Conservation (phyloP, 225 moss, liverwort and hornwort genomes). For the Antitrichia curtipendula region DNA sequence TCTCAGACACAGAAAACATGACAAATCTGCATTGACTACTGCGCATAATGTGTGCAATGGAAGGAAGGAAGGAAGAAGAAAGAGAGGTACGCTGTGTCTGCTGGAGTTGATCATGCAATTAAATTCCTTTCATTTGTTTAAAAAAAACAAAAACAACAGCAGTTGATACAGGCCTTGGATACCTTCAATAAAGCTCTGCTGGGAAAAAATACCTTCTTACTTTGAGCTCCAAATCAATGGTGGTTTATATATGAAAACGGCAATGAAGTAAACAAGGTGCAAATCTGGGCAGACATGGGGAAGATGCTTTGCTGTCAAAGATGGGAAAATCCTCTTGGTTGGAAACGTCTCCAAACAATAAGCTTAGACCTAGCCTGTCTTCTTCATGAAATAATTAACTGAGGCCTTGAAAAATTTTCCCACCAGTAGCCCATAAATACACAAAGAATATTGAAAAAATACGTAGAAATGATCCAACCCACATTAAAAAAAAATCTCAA, state of each 20-base stretch:
- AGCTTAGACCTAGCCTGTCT: not conserved
- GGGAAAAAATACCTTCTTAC: too few species aligned
- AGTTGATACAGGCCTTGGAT: too few species aligned
- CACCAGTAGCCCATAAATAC: not conserved
- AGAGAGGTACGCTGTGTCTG: too few species aligned
- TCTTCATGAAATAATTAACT: not conserved
- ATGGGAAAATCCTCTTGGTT: not conserved
- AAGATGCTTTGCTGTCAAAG: not conserved
- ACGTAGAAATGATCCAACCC: not conserved
- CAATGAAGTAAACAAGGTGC: not conserved
- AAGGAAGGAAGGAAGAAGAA: not conserved
- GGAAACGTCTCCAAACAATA: not conserved
- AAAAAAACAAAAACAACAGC: too few species aligned
- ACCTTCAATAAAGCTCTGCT: not conserved
- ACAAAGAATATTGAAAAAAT: not conserved
- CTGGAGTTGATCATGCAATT: too few species aligned
- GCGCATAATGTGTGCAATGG: not conserved
- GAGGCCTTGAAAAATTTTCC: not conserved
- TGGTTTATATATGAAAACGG: not conserved
- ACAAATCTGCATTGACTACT: not conserved
- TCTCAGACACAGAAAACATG: not conserved
- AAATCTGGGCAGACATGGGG: not conserved
- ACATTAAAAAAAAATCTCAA: too few species aligned
- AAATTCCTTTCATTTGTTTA: too few species aligned
- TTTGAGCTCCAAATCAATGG: not conserved